Base-by-base conservation (phyloP, 208 protist species). In the Leishmania amazonensis region DNA sequence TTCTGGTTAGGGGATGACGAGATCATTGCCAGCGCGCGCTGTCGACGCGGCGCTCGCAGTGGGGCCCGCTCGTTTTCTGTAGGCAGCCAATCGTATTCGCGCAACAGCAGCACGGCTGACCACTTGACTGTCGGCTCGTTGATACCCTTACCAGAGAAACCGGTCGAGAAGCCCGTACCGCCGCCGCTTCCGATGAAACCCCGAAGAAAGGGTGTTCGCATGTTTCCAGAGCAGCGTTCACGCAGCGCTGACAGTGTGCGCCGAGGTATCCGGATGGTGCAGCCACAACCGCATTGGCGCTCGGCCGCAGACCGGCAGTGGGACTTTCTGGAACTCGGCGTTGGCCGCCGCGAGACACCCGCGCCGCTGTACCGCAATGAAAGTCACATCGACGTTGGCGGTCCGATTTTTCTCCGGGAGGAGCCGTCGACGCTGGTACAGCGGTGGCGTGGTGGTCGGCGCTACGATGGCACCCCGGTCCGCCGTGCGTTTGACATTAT, bases 401-500 rank as follows among this genome's bases (percentile, higher is more conserved):
- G 78, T n/a, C 70, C 76, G 6, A 57, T 74, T 35, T 73, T 81
- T 19, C 47, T 53, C 19, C 40, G 1, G 15, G n/a, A 15, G 6
- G 58, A 2, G 28, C 17, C 54, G 60, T 51, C 51, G n/a, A 38
- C n/a, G 31, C 73, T 31, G 8, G 9, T 45, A 77, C 82, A 65
- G 49, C 75, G 81, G 49, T 87, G 85, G 87, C 86, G 87, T 31
- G 90, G 90, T 70, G 86, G 89, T 13, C 80, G 77, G 17, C 79
- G 80, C 24, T 86, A 83, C 38, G 60, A 76, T 31, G 79, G 64
- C n/a, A 85, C 79, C 7, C 88, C 92, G 38, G 65, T 45, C 47
- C 54, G 73, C 35, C 87, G 92, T n/a, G 54, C 78, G 9, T 94
- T 87, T 53, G 87, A 96, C 78, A 96, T 96, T 47, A 96, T 96